phyloP scores from a whole-genome alignment of 129 eudicot genomes.

The Centaurea solstitialis region DNA sequence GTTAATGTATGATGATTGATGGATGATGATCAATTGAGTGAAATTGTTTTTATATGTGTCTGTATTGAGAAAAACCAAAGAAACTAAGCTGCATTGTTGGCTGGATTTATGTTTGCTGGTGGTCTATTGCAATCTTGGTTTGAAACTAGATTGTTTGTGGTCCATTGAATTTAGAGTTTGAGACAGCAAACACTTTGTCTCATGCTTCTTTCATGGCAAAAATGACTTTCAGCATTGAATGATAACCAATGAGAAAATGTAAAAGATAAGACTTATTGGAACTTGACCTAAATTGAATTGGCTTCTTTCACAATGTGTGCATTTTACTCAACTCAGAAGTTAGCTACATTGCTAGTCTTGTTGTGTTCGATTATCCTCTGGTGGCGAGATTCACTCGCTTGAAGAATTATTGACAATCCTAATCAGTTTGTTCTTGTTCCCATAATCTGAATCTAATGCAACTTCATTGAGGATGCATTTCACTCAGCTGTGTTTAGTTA shows the following conservation, averaged over 20 bases:
- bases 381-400: background rate
- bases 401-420: background rate
- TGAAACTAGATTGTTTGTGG: background rate
- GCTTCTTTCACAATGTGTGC: background rate
- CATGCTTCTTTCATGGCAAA: background rate
- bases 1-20: conserved; percentile 9
- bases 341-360: background rate
- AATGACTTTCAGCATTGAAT: background rate
- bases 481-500: conserved; percentile 7
- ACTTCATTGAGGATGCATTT: conserved; percentile 20
- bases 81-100: conserved; percentile 13
- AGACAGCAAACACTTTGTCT: background rate
- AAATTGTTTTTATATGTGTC: background rate
- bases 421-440: background rate
- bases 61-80: background rate
- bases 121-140: background rate
- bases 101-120: conserved; percentile 5
- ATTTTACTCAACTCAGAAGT: background rate
- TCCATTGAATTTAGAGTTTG: conserved; percentile 1
- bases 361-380: background rate
- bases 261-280: background rate
- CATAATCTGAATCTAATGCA: conserved; percentile 8
- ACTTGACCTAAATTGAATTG: conserved; percentile 2
- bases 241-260: conserved; percentile 5
- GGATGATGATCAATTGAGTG: background rate